Percentiles rank a stretch among this genome's conserved stretches.
Evolutionary conservation across 352 stramenopile species (phyloP).

Genomic region (Phytophthora hybrid): DNA sequence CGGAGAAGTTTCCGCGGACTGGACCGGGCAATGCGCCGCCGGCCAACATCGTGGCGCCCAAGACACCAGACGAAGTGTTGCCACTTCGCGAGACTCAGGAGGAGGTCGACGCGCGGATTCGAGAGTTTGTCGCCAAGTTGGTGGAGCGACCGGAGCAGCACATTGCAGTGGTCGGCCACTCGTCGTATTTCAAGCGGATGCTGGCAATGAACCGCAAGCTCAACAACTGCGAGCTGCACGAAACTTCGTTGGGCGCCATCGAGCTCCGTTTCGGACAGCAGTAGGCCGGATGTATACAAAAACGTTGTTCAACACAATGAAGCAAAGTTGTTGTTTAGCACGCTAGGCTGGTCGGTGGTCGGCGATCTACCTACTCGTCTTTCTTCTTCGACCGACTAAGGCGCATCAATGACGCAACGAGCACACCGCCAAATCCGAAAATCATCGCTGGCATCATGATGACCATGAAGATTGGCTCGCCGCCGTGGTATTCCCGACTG

Average conservation of each 20-base stretch:
- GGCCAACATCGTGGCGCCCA: conserved; percentile 36
- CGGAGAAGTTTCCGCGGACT: conserved; percentile 39
- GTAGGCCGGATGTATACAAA: neutral
- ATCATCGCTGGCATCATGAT: conserved; percentile 82
- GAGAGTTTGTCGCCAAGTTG: conserved; percentile 63
- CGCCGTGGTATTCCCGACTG: conserved; percentile 81
- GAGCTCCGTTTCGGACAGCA: conserved; percentile 27
- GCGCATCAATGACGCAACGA: conserved; percentile 58
- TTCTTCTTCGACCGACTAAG: conserved; percentile 46
- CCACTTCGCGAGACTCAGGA: conserved; percentile 60
- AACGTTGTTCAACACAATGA: neutral
- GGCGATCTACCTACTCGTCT: conserved; percentile 11
- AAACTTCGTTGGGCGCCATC: conserved; percentile 38
- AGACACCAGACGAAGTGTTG: conserved; percentile 58
- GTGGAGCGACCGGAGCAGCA: conserved; percentile 66
- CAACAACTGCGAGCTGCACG: conserved; percentile 81
- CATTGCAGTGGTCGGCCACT: conserved; percentile 87
- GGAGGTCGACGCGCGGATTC: conserved; percentile 76
- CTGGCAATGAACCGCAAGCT: conserved; percentile 82
- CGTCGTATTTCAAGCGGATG: conserved; percentile 88
- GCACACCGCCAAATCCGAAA: conserved; percentile 61
- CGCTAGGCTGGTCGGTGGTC: too few species aligned
- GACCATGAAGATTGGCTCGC: conserved; percentile 82
- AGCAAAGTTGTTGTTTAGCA: neutral
- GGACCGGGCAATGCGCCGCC: conserved; percentile 32